These are phyloP conservation scores for Picochlorum sp. DNA, from an alignment of 139 green algal genomes.

Conservation along the genomic window DNA sequence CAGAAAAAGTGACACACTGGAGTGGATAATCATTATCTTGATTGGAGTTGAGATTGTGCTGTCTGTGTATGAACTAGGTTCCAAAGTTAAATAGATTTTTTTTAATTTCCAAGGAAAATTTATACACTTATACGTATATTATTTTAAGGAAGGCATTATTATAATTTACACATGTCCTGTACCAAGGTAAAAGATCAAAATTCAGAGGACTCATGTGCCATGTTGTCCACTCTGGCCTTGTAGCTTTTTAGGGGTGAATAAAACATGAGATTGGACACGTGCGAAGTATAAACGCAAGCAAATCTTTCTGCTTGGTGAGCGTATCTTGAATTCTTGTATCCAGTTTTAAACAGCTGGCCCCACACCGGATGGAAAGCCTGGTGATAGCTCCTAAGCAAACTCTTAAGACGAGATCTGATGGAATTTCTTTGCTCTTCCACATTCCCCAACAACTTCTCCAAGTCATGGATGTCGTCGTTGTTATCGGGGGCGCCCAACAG, in stretches of 20 bases:
- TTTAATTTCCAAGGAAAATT: not conserved
- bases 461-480: not conserved
- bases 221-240: slow-evolving; percentile 50
- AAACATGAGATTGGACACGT: slow-evolving; percentile 83
- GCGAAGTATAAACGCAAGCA: slow-evolving; percentile 96
- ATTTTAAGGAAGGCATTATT: not conserved
- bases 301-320: slow-evolving; percentile 82
- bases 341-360: slow-evolving; percentile 93
- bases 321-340: slow-evolving; percentile 88
- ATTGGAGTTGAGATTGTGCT: slow-evolving; percentile 48
- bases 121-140: not conserved
- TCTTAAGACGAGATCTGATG: slow-evolving; percentile 46
- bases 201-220: slow-evolving; percentile 97
- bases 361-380: slow-evolving; percentile 81
- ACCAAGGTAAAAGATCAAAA: too few species aligned
- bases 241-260: slow-evolving; percentile 82
- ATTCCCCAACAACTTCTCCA: slow-evolving; percentile 9
- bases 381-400: slow-evolving; percentile 58
- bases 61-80: slow-evolving; percentile 30
- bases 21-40: slow-evolving; percentile 49
- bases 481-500: not conserved
- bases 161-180: too few species aligned
- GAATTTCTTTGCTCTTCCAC: slow-evolving; percentile 24
- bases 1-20: slow-evolving; percentile 34
- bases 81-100: not conserved